Evolutionary conservation across 2,329 filamentous ascomycete genomes (phyloP).

Genomic region (Penicillium sp.): DNA sequence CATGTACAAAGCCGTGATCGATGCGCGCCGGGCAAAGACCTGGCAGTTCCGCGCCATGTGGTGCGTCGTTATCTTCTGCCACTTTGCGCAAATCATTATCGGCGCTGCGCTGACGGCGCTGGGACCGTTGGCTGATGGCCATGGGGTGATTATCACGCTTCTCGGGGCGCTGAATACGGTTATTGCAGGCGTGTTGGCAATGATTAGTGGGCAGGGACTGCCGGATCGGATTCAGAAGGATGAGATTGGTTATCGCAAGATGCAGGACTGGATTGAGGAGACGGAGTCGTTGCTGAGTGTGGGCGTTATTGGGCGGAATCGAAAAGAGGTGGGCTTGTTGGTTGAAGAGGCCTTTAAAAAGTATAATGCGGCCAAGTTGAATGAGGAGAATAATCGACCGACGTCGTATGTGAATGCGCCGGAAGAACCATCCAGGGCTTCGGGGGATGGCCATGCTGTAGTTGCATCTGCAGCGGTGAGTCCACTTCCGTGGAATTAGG

Average conservation of each 20-base stretch:
- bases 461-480: neutral
- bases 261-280: slow-evolving; percentile 55
- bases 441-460: neutral
- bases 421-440: slow-evolving; percentile 9
- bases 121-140: slow-evolving; percentile 42
- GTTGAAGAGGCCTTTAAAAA: slow-evolving; percentile 16
- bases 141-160: slow-evolving; percentile 54
- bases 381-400: slow-evolving; percentile 14
- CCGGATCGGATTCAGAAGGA: slow-evolving; percentile 48
- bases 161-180: slow-evolving; percentile 62
- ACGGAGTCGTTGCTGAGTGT: slow-evolving; percentile 14
- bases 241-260: slow-evolving; percentile 43
- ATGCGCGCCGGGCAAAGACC: slow-evolving; percentile 1
- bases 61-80: slow-evolving; percentile 9
- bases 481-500: neutral
- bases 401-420: slow-evolving; percentile 10
- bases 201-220: slow-evolving; percentile 51
- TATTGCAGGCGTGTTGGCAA: slow-evolving; percentile 59
- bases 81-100: slow-evolving; percentile 42
- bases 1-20: slow-evolving; percentile 12
- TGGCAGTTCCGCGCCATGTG: slow-evolving; percentile 11
- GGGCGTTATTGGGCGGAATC: slow-evolving; percentile 13
- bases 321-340: slow-evolving; percentile 13
- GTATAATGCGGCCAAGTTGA: slow-evolving; percentile 15
- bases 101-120: slow-evolving; percentile 48